These are phyloP conservation scores for Backusella sp. DNA, from an alignment of 192 early-diverging fungal species.

Conservation along the genomic window DNA sequence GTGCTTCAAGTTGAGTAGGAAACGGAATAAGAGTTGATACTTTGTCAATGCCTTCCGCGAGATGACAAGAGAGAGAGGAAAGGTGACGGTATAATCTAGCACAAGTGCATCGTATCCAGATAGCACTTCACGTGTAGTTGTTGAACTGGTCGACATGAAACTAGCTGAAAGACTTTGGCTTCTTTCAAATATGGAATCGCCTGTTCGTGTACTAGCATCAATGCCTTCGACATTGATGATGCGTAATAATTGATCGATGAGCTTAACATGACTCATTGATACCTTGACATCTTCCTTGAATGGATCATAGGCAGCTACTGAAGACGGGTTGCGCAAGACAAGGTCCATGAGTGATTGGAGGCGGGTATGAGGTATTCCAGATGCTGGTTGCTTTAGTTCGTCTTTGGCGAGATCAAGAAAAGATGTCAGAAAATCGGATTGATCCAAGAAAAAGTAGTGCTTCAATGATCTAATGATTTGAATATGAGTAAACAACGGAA, in stretches of 20 bases:
- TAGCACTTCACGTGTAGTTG: neutral
- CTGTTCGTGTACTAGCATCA: conserved; percentile 22
- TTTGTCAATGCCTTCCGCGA: conserved; percentile 80
- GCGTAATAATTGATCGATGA: conserved; percentile 71
- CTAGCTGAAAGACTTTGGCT: conserved; percentile 8
- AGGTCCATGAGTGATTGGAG: conserved; percentile 87
- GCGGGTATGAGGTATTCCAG: conserved; percentile 65
- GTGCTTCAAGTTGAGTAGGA: conserved; percentile 86
- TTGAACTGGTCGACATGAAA: neutral
- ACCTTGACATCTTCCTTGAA: conserved; percentile 88
- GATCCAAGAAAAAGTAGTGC: conserved; percentile 89
- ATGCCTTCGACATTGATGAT: conserved; percentile 69
- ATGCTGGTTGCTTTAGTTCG: conserved; percentile 73
- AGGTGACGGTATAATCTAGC: conserved; percentile 78
- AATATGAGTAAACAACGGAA: neutral
- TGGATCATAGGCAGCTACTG: conserved; percentile 72
- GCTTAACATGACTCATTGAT: conserved; percentile 55
- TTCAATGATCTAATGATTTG: conserved; percentile 74
- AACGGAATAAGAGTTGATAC: conserved; percentile 90
- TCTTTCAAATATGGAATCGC: neutral
- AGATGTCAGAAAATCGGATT: conserved; percentile 90
- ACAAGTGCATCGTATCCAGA: conserved; percentile 80
- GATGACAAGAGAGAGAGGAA: conserved; percentile 89
- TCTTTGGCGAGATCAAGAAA: conserved; percentile 87
- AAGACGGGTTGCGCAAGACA: conserved; percentile 83